Base-by-base conservation (phyloP, 768 basidiomycete species). In the Suillus variegatus region DNA sequence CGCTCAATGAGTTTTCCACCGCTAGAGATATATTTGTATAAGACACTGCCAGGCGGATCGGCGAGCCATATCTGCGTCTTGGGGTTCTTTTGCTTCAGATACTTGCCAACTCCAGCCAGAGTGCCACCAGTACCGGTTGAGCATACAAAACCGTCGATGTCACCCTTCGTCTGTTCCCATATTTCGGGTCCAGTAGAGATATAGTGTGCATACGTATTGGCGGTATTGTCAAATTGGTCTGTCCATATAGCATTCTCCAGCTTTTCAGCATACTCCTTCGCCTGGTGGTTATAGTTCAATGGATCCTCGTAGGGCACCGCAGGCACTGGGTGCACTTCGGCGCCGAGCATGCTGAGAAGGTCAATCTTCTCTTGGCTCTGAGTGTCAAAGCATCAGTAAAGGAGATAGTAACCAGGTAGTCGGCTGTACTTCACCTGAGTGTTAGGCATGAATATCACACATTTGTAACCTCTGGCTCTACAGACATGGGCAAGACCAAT, bases 321-420 rank as follows among this genome's bases (percentile, higher is more conserved):
- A 20, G 97, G 95, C 2, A 99, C 97, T 41, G 97, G 93, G 72
- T 93, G 83, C 41, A 99, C 97, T 70, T 99, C 97, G 6, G 97
- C 97, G 36, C 97, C 97, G 28, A 99, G 86, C 97, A 99, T 97
- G 62, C 90, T 89, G 63, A 99, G 83, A 36, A 99, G 87, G 78
- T 99, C 97, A 63, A 99, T 97, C 82, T 99, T 99, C 75, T 99
- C 97, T 80, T 97, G 95, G 75, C 92, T 95, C 91, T 97, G 72
- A 38, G 4, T 20, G 36, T 18, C 25, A 61, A 20, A 25, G 10
- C 8, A 16, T 35, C 6, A 64, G 16, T 22, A 2, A n/a, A 60
- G 43, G 2, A 51, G 6, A n/a, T 6, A 49, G 14, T 28, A 25
- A 25, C 18, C 16, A 41, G 4, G 20, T 1, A n/a, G 46, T 58